Evolutionary conservation across 2,329 filamentous ascomycete species (phyloP), one percentile per base, ranked within the genome.

Genomic region (Fusarium chaquense): DNA sequence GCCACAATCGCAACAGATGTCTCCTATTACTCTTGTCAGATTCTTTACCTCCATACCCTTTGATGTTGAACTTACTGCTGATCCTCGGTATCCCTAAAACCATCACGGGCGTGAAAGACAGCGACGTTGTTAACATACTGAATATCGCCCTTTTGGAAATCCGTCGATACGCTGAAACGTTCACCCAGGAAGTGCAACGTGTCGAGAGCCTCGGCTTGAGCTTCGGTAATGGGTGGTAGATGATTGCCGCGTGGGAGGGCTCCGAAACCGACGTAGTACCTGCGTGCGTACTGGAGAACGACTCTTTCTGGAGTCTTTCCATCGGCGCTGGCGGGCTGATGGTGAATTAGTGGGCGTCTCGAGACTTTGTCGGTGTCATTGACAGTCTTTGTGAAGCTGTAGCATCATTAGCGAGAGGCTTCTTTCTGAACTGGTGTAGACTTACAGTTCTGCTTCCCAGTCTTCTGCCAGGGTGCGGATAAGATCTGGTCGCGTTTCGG

Each of bases 71-170:
- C 67, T 46, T 43, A 70, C 67, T 70, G 67, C 3, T 70, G 58
- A 6, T 52, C 55, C 13, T 54, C 54, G 3, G 67, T 68, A 10
- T 70, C 63, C 0, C 54, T 68, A 20, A 87, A 87, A 0, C 77
- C 82, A 30, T 83, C 83, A 1, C 86, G 78, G 0, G 83, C 82
- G 58, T 88, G 86, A 20, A 88, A 82, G 0, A 88, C 67, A 11
- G 82, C 82, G 4, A 87, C 73, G 69, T 88, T 88, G 66, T 88
- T 88, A 32, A 85, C 79, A 55, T 83, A 87, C 58, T 84, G 83
- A 22, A 88, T 82, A 69, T 87, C 85, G 0, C 85, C 85, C 40
- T 81, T 80, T 24, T 81, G 78, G 35, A 85, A 83, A 38, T 82
- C 75, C 6, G 83, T 82, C 4, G 81, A 76, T 5, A 83, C 78